These are phyloP conservation scores for Arthrobotrys musiformis DNA, from an alignment of 2,329 filamentous ascomycete genomes.

Conservation along the genomic window DNA sequence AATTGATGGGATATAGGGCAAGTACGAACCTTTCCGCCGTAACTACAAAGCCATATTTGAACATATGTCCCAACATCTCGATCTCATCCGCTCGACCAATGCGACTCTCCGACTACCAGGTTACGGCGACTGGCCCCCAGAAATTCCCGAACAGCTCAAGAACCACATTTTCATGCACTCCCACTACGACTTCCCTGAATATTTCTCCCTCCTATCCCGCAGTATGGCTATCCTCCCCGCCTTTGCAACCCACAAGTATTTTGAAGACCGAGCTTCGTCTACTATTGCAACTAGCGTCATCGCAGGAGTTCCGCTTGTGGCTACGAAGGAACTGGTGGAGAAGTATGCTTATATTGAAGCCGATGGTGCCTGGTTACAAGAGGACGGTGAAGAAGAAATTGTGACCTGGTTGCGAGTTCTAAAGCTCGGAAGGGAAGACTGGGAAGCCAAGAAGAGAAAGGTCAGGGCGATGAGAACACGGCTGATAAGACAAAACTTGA, in stretches of 20 bases:
- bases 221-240: conserved; percentile 60
- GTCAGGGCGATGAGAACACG: conserved; percentile 35
- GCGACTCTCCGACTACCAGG: conserved; percentile 58
- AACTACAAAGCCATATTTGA: conserved; percentile 59
- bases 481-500: conserved; percentile 40
- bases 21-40: conserved; percentile 59
- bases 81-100: conserved; percentile 37
- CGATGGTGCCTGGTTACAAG: conserved; percentile 59
- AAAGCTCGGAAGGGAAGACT: conserved; percentile 71
- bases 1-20: conserved; percentile 58
- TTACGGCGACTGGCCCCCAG: conserved; percentile 57
- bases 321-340: conserved; percentile 56
- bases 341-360: conserved; percentile 59
- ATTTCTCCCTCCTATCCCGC: conserved; percentile 59
- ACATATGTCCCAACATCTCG: conserved; percentile 53
- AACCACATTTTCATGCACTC: conserved; percentile 59
- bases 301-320: conserved; percentile 59
- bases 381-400: conserved; percentile 58
- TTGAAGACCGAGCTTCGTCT: conserved; percentile 59
- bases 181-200: conserved; percentile 59
- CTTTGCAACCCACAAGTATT: conserved; percentile 59
- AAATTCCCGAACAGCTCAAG: conserved; percentile 56
- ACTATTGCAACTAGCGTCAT: conserved; percentile 60
- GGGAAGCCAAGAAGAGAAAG: conserved; percentile 67
- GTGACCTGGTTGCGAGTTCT: conserved; percentile 59